A percentile compares a stretch with the other conserved stretches of the same genome.
Evolutionary conservation across 768 basidiomycete genomes (phyloP).

Genomic region (Suillus plorans): DNA sequence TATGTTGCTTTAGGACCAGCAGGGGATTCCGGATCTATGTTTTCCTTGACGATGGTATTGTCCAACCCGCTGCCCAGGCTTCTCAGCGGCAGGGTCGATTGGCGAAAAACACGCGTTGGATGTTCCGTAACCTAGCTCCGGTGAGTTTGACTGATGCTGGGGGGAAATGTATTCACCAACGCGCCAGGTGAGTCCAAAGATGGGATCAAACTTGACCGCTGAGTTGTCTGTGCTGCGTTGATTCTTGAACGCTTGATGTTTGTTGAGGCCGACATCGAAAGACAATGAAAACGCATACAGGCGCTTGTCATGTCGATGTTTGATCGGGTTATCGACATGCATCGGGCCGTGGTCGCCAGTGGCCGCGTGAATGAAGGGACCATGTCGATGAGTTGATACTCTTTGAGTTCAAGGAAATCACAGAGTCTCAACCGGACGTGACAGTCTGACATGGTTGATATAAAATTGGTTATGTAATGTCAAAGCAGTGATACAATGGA

Average conservation of each 20-base stretch:
- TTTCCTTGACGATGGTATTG: not conserved
- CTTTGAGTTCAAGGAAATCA: not conserved
- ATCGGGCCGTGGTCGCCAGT: slow-evolving; percentile 1
- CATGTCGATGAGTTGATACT: not conserved
- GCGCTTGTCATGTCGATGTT: not conserved
- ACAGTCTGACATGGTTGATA: not conserved
- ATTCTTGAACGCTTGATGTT: not conserved
- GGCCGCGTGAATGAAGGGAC: not conserved
- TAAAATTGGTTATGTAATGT: not conserved
- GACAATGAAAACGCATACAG: not conserved
- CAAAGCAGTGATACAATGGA: not conserved
- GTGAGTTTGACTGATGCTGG: not conserved
- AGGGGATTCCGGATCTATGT: not conserved
- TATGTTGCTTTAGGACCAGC: not conserved
- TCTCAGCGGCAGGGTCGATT: slow-evolving; percentile 19
- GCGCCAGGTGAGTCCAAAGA: not conserved
- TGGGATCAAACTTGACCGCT: not conserved
- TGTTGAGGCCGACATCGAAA: not conserved
- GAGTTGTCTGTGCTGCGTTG: not conserved
- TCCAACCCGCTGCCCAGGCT: slow-evolving; percentile 18
- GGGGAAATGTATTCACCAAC: not conserved
- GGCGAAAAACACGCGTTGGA: not conserved
- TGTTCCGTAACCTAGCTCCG: not conserved
- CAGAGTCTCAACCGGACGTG: not conserved
- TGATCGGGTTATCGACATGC: not conserved